Percentiles rank a stretch among this genome's conserved stretches.
Evolutionary conservation across 2,329 filamentous ascomycete species (phyloP).

Genomic region (Colletotrichum scovillei): DNA sequence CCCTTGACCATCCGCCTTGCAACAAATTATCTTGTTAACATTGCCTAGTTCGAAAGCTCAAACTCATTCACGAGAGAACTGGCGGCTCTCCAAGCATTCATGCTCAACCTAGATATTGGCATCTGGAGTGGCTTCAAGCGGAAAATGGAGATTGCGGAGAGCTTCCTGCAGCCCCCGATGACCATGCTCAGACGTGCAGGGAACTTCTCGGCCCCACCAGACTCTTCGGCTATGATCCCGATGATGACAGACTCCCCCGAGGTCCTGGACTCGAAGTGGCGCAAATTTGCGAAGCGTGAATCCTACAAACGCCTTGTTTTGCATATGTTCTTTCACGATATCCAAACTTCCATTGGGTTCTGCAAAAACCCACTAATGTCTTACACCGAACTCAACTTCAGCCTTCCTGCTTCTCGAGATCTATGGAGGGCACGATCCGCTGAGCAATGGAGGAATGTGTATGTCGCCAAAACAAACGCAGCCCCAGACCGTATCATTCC

Average conservation of each 20-base stretch:
- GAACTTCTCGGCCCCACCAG: constrained; percentile 40
- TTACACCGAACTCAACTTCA: constrained; percentile 44
- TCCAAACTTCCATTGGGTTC: constrained; percentile 43
- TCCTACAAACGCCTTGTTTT: constrained; percentile 46
- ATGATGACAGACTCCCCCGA: constrained; percentile 25
- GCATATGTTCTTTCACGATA: constrained; percentile 43
- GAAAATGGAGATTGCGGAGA: constrained; percentile 54
- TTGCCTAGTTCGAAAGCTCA: constrained; percentile 45
- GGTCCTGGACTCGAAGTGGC: constrained; percentile 36
- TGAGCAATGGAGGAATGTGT: constrained; percentile 41
- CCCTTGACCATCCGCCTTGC: neutral
- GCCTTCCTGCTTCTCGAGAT: constrained; percentile 39
- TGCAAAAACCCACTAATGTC: constrained; percentile 44
- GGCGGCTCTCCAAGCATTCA: constrained; percentile 46
- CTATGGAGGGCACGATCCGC: constrained; percentile 41
- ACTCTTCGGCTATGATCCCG: constrained; percentile 18
- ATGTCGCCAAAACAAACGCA: constrained; percentile 26
- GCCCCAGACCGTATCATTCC: constrained; percentile 17
- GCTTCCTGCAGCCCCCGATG: constrained; percentile 47
- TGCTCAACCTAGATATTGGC: constrained; percentile 47
- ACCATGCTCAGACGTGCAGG: constrained; percentile 50
- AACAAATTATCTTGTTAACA: neutral
- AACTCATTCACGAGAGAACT: constrained; percentile 46
- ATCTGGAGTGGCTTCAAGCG: constrained; percentile 51
- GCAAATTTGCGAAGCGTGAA: constrained; percentile 44